These are phyloP conservation scores for Candida sanyiensis DNA, from an alignment of 805 yeast genomes.

Conservation along the genomic window DNA sequence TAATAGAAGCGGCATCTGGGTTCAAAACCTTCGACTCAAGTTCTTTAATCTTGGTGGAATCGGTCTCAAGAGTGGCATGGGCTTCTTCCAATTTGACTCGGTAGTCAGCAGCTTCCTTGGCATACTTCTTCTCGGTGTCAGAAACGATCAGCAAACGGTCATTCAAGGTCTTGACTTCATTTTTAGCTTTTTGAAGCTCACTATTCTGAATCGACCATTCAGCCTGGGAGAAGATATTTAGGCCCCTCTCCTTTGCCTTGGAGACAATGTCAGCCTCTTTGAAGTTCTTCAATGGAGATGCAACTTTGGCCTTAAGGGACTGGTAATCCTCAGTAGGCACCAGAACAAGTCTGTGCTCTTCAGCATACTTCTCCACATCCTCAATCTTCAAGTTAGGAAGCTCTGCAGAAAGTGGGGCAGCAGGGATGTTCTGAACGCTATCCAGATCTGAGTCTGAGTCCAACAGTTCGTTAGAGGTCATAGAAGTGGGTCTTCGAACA, in stretches of 20 bases:
- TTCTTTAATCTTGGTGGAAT: background rate
- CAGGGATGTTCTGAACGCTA: conserved; percentile 16
- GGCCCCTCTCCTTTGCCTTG: conserved; percentile 18
- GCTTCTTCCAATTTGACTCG: conserved; percentile 18
- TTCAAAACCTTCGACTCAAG: conserved; percentile 12
- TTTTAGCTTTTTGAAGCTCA: background rate
- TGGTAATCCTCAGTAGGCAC: conserved; percentile 22
- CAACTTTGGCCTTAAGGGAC: conserved; percentile 18
- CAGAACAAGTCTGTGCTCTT: conserved; percentile 26
- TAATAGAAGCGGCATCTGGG: conserved; percentile 31
- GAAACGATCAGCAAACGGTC: conserved; percentile 15
- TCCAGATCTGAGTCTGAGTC: conserved; percentile 25
- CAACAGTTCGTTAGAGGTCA: conserved; percentile 12
- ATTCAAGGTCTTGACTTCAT: conserved; percentile 8
- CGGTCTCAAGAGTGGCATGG: conserved; percentile 5
- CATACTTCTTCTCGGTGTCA: conserved; percentile 18
- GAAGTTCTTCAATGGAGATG: conserved; percentile 22
- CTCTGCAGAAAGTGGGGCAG: conserved; percentile 23
- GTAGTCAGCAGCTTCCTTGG: conserved; percentile 20
- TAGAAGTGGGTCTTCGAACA: conserved; percentile 18
- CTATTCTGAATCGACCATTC: conserved; percentile 9
- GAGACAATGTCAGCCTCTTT: conserved; percentile 14
- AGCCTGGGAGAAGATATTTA: conserved; percentile 13
- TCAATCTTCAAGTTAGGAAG: conserved; percentile 16
- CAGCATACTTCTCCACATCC: conserved; percentile 29